A percentile compares a stretch with the other conserved stretches of the same genome.
Conservation (phyloP, 495 filamentous ascomycete species). For the Durotheca rogersii region DNA sequence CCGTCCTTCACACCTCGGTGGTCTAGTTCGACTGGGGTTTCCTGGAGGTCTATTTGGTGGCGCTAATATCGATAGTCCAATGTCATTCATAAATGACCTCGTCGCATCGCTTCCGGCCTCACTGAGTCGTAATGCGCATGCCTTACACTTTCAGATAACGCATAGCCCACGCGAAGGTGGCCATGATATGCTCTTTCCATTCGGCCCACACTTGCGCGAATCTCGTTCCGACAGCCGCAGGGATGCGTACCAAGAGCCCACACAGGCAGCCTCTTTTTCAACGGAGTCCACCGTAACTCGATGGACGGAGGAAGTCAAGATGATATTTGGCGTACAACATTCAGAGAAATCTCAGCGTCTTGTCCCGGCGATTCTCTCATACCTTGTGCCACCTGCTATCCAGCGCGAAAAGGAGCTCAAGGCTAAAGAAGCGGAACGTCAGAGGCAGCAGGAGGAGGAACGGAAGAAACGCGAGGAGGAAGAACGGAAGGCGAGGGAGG, state of each 20-base stretch:
- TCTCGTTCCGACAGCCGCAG: slow-evolving; percentile 43
- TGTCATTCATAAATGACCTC: slow-evolving; percentile 47
- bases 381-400: slow-evolving; percentile 82
- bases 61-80: slow-evolving; percentile 35
- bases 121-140: slow-evolving; percentile 36
- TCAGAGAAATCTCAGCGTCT: slow-evolving; percentile 72
- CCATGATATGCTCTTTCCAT: slow-evolving; percentile 41
- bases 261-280: slow-evolving; percentile 67
- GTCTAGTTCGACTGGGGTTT: slow-evolving; percentile 41
- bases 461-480: slow-evolving; percentile 56
- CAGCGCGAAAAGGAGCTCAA: slow-evolving; percentile 68
- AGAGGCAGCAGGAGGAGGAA: slow-evolving; percentile 69
- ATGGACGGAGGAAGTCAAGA: slow-evolving; percentile 88
- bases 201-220: slow-evolving; percentile 37
- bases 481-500: slow-evolving; percentile 55
- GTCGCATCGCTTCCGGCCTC: slow-evolving; percentile 31
- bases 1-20: slow-evolving; percentile 31
- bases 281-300: slow-evolving; percentile 67
- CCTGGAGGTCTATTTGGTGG: slow-evolving; percentile 31
- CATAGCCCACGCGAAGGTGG: slow-evolving; percentile 40
- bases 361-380: slow-evolving; percentile 63
- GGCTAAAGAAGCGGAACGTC: slow-evolving; percentile 57
- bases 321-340: slow-evolving; percentile 71
- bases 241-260: slow-evolving; percentile 48
- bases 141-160: slow-evolving; percentile 47